Conservation (phyloP, 805 yeast species). For the Hanseniaspora pseudoguilliermondii region DNA sequence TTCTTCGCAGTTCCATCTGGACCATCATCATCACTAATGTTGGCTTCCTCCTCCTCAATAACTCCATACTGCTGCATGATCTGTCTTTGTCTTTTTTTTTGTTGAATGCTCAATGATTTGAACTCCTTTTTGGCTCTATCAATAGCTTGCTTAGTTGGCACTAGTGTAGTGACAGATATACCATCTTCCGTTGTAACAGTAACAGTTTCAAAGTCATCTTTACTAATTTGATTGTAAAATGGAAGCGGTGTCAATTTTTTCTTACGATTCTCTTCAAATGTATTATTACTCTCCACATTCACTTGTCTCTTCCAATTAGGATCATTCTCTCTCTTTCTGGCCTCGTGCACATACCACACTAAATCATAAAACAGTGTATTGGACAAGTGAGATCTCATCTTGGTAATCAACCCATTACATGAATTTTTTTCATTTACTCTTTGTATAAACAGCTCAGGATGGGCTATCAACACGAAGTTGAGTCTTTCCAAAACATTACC, state of each 20-base stretch:
- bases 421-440: slow-evolving; percentile 29
- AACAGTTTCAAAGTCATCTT: slow-evolving; percentile 74
- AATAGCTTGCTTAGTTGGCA: slow-evolving; percentile 73
- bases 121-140: slow-evolving; percentile 22
- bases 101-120: not conserved
- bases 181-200: slow-evolving; percentile 86
- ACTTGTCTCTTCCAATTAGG: slow-evolving; percentile 20
- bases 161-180: slow-evolving; percentile 76
- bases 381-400: slow-evolving; percentile 86
- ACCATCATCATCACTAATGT: not conserved
- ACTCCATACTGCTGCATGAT: slow-evolving; percentile 10
- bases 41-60: not conserved
- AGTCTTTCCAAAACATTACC: slow-evolving; percentile 83
- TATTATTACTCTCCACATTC: slow-evolving; percentile 24
- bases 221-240: slow-evolving; percentile 77
- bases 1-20: not conserved
- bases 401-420: slow-evolving; percentile 47
- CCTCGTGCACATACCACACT: slow-evolving; percentile 91
- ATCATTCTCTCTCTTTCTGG: slow-evolving; percentile 55
- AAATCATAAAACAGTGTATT: slow-evolving; percentile 84
- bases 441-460: slow-evolving; percentile 68
- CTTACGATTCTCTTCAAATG: slow-evolving; percentile 19
- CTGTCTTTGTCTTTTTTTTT: not conserved
- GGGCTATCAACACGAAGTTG: slow-evolving; percentile 73
- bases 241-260: slow-evolving; percentile 60